phyloP scores from a whole-genome alignment of 306 rosid species.

The Glycine tomentella region DNA sequence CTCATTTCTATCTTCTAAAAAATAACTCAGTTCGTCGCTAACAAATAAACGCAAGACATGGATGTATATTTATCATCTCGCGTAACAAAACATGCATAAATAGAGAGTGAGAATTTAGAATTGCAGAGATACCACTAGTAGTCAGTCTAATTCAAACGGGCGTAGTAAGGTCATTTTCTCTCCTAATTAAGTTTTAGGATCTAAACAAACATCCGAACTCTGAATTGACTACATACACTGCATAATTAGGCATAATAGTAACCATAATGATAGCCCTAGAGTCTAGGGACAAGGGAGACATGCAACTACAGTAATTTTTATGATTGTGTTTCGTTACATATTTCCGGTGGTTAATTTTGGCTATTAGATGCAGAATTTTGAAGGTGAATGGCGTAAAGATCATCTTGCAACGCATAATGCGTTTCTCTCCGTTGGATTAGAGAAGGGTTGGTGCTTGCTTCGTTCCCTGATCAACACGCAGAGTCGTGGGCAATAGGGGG shows the following conservation, averaged over 20 bases:
- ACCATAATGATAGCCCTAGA: slow-evolving; percentile 17
- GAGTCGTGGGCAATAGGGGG: background rate
- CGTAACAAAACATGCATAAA: too few relatives aligned
- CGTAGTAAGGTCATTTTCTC: background rate
- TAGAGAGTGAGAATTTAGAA: too few relatives aligned
- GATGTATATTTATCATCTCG: too few relatives aligned
- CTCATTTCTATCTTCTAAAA: too few relatives aligned
- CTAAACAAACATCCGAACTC: background rate
- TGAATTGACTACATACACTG: background rate
- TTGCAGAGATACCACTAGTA: too few relatives aligned
- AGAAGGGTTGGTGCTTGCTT: background rate
- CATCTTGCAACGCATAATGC: too few relatives aligned
- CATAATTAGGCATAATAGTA: slow-evolving; percentile 24
- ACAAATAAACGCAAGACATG: too few relatives aligned
- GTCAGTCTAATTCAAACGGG: too few relatives aligned
- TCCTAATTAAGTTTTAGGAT: background rate
- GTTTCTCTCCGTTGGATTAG: slow-evolving; percentile 2
- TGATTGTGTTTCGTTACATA: background rate
- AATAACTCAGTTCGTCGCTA: too few relatives aligned
- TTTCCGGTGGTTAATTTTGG: background rate
- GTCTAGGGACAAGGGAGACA: slow-evolving; percentile 3
- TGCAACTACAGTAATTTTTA: background rate
- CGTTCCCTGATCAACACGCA: slow-evolving; percentile 35
- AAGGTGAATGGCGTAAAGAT: background rate
- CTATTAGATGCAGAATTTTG: background rate